These are phyloP conservation scores for Ilyonectria mors-panacis DNA, from an alignment of 2,329 filamentous ascomycete genomes.

Conservation along the genomic window DNA sequence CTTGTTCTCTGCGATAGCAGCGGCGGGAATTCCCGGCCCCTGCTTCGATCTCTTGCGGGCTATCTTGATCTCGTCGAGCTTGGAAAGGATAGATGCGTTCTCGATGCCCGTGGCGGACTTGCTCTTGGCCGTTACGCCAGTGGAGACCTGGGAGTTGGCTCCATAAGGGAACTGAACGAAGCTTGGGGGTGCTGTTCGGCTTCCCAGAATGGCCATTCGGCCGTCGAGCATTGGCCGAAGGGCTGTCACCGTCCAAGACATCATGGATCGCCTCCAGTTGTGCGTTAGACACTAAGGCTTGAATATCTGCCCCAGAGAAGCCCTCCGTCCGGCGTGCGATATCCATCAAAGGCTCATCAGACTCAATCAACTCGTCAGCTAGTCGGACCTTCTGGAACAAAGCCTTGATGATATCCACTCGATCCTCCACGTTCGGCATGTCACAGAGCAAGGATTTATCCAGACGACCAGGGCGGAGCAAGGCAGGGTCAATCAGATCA, in stretches of 20 bases:
- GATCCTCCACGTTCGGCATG: constrained; percentile 84
- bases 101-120: constrained; percentile 76
- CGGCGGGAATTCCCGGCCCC: constrained; percentile 46
- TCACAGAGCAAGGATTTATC: constrained; percentile 96
- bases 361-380: constrained; percentile 73
- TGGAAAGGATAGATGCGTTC: constrained; percentile 83
- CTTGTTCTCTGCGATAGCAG: constrained; percentile 46
- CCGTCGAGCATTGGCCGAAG: constrained; percentile 56
- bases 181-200: constrained; percentile 60
- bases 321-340: constrained; percentile 87
- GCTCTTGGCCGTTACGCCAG: constrained; percentile 62
- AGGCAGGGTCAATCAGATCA: constrained; percentile 94
- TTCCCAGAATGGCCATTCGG: constrained; percentile 53
- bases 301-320: constrained; percentile 94
- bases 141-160: constrained; percentile 63
- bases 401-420: constrained; percentile 89
- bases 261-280: constrained; percentile 98
- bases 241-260: constrained; percentile 74
- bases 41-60: constrained; percentile 68
- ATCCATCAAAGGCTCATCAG: constrained; percentile 73
- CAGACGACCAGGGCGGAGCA: constrained; percentile 90
- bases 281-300: constrained; percentile 95
- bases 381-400: constrained; percentile 87
- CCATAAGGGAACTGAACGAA: constrained; percentile 92
- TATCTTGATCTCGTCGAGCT: constrained; percentile 84